Evolutionary conservation across 1,284 basidiomycete genomes (phyloP), one percentile per base, ranked within the genome.

Genomic region (Pseudozyma sp.): DNA sequence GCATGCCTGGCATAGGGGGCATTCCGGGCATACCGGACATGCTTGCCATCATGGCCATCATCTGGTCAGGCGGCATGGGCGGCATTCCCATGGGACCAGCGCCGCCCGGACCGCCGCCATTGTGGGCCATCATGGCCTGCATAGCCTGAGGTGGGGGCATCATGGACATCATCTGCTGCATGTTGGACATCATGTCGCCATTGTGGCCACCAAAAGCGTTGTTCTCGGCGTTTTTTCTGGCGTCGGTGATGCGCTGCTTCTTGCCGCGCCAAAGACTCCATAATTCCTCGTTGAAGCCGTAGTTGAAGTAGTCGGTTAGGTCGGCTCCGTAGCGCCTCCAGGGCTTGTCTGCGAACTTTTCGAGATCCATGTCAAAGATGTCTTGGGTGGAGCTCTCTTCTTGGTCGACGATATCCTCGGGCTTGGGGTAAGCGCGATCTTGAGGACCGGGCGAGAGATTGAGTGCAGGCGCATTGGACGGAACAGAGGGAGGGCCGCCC

Each of bases 261-360:
- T 93, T 90, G 83, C 92, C 91, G 79, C 93, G 92, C 85, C 95
- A 99, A 47, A 91, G 90, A 77, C 93, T 92, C 93, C 94, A 99
- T 17, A 92, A 92, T 13, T 94, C 89, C 85, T 99, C 97, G 84
- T 99, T 96, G 83, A 99, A 99, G 0, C 97, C 97, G 80, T 97
- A 99, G 86, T 99, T 99, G 87, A 99, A 99, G 91, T 94, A 99
- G 86, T 98, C 96, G 77, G 92, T 92, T 60, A 98, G 87, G 86
- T 98, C 94, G 7, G 93, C 91, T 16, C 97, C 97, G 9, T 95
- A 92, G 57, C 91, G 87, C 63, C 96, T 88, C 97, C 97, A 99
- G 3, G 92, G 91, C 84, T 97, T 96, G 24, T 91, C 87, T 11
- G 82, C 76, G 84, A 98, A 88, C 24, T 91, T 89, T 29, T 87